Evolutionary conservation across 441 rosid species (phyloP), one percentile per base, ranked within the genome.

Genomic region (Melastoma candidum): DNA sequence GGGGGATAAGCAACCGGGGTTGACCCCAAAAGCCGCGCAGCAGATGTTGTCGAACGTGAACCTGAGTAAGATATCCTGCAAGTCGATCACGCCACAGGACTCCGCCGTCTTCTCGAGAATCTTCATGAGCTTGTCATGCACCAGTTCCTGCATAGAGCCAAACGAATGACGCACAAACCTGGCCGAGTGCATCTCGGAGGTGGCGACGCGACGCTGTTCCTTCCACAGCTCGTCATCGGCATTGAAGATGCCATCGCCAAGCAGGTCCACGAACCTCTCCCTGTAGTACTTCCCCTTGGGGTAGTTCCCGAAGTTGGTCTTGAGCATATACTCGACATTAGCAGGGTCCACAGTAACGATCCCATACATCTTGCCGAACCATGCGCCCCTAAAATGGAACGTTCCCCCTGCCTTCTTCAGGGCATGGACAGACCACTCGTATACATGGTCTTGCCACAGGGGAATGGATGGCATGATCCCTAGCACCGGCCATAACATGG

Each of bases 31-130:
- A 53, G 87, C 87, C 0, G 84, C 77, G 4, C 63, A 68, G 44
- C 87, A 88, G 48, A 83, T 83, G 48, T 75, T 88, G 53, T 85
- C 95, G 57, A 88, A 83, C 7, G 95, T 85, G 54, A 85, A 77
- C 47, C 84, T 71, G 47, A 83, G 71, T 27, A 88, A 73, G 27
- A 88, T 57, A 32, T 80, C 90, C 66, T 88, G 95, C 22, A 85
- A 71, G 74, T 88, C 89, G 46, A 85, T 77, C 13, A 63, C 51
- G 1, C 70, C 65, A 36, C 77, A 71, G 5, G 82, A 68, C 36
- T 49, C 44, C 0, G 68, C 61, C 44, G 76, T 46, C 58, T 64
- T 78, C 60, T 71, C 77, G 9, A 73, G 61, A 13, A 88, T 54
- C 55, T 56, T 74, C 58, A 85, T 57, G 43, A 85, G 73, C 75